A percentile compares a stretch with the other conserved stretches of the same genome.
These are phyloP conservation scores for Diaporthe citri DNA, from an alignment of 2,329 filamentous ascomycete species.

Conservation along the genomic window DNA sequence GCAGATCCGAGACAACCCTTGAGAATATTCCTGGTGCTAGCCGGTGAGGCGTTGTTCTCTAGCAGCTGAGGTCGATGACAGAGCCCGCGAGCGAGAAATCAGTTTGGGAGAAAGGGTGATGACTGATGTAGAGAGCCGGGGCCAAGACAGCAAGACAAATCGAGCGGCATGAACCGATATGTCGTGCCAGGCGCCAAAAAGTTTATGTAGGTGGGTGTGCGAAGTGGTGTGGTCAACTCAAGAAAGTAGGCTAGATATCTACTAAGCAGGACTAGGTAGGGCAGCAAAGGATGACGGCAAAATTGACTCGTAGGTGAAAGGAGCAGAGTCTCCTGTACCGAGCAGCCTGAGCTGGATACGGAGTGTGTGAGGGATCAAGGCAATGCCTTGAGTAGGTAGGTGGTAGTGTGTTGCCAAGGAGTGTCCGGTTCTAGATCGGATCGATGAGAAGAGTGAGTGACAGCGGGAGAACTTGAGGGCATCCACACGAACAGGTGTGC, in stretches of 20 bases:
- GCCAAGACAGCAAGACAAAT: background rate
- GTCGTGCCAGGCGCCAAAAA: background rate
- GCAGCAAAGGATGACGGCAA: conserved; percentile 28
- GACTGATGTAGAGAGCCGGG: background rate
- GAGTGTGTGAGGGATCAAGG: conserved; percentile 6
- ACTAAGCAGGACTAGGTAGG: conserved; percentile 10
- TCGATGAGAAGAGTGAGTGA: conserved; percentile 8
- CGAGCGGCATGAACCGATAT: background rate
- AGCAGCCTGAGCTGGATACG: conserved; percentile 28
- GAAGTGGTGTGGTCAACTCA: conserved; percentile 19
- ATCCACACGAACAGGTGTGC: conserved; percentile 16
- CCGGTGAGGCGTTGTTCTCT: background rate
- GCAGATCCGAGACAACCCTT: conserved; percentile 7
- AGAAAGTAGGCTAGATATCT: conserved; percentile 15
- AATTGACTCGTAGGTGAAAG: conserved; percentile 6
- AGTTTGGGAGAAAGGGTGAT: background rate
- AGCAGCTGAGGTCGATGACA: background rate
- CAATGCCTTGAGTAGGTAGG: conserved; percentile 39
- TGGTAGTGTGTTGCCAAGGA: conserved; percentile 35
- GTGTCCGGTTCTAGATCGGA: conserved; percentile 32
- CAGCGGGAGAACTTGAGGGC: conserved; percentile 9
- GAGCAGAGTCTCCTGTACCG: conserved; percentile 33
- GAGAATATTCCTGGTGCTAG: background rate
- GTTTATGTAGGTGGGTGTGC: conserved; percentile 11
- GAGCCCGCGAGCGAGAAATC: background rate